Evolutionary conservation across 148 eudicot genomes (phyloP).

Genomic region (Cornus controversa): DNA sequence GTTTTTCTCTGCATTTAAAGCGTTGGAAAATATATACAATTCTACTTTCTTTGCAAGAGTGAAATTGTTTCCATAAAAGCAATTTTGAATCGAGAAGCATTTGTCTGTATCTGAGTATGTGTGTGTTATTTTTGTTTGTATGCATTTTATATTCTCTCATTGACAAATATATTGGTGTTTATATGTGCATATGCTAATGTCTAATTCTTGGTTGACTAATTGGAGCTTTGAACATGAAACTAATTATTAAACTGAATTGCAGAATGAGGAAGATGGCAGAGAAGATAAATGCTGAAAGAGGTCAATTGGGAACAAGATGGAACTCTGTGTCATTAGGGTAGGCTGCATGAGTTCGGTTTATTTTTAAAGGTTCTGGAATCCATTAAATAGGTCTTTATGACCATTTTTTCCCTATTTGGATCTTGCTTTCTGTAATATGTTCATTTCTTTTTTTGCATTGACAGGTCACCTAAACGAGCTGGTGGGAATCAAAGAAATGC

Average conservation of each 20-base stretch:
- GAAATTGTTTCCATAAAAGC: background rate
- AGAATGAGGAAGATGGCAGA: constrained; percentile 52
- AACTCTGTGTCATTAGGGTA: constrained; percentile 49
- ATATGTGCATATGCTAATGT: background rate
- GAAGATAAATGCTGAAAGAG: constrained; percentile 39
- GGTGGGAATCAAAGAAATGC: constrained; percentile 35
- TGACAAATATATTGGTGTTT: background rate
- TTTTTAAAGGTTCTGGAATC: background rate
- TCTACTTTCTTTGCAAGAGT: background rate
- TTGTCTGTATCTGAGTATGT: background rate
- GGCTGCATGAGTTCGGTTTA: constrained; percentile 11
- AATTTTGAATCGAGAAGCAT: background rate
- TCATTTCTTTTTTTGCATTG: background rate
- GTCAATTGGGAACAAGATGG: constrained; percentile 50
- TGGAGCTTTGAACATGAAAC: background rate
- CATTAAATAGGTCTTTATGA: background rate
- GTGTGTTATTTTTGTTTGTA: too few species aligned
- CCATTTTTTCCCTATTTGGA: background rate
- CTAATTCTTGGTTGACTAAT: background rate
- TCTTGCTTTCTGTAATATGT: background rate
- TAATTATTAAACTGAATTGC: constrained; percentile 14
- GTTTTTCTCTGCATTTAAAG: background rate
- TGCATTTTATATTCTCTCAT: background rate
- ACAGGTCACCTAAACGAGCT: constrained; percentile 43
- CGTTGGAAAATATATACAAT: background rate